A percentile compares a stretch with the other conserved stretches of the same genome.
Evolutionary conservation across 345 rosid species (phyloP).

Genomic region (Anacardium occidentale): DNA sequence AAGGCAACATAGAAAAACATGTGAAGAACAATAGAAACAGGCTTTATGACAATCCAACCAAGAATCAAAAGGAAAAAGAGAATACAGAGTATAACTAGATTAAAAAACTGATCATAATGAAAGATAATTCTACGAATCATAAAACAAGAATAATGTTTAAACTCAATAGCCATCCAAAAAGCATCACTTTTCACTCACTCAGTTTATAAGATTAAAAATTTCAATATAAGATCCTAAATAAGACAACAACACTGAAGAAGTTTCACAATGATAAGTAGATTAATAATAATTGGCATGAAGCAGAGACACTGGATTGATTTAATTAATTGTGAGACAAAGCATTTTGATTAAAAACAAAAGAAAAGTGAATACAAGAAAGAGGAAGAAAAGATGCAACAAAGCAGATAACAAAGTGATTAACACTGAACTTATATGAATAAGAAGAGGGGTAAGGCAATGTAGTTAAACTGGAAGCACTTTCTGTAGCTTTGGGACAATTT

Average conservation of each 20-base stretch:
- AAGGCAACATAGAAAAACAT: slow-evolving; percentile 10
- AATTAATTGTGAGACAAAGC: background rate
- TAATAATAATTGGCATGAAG: background rate
- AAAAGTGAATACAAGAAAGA: background rate
- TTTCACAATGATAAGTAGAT: background rate
- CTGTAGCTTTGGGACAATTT: too few species aligned
- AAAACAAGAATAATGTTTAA: too few species aligned
- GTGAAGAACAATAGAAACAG: background rate
- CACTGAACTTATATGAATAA: too few species aligned
- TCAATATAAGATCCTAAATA: background rate
- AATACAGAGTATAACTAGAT: background rate
- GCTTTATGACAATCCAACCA: background rate
- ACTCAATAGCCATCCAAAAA: background rate
- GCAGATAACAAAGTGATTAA: too few species aligned
- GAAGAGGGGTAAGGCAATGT: background rate
- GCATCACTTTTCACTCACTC: background rate
- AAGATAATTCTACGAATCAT: too few species aligned
- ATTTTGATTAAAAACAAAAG: background rate
- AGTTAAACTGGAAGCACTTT: background rate
- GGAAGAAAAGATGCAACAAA: background rate
- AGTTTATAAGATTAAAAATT: too few species aligned
- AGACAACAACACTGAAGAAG: background rate
- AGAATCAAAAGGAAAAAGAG: background rate
- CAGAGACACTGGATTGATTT: background rate
- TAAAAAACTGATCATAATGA: too few species aligned